Evolutionary conservation across 2,329 filamentous ascomycete species (phyloP).

Genomic region (Lojkania enalia): DNA sequence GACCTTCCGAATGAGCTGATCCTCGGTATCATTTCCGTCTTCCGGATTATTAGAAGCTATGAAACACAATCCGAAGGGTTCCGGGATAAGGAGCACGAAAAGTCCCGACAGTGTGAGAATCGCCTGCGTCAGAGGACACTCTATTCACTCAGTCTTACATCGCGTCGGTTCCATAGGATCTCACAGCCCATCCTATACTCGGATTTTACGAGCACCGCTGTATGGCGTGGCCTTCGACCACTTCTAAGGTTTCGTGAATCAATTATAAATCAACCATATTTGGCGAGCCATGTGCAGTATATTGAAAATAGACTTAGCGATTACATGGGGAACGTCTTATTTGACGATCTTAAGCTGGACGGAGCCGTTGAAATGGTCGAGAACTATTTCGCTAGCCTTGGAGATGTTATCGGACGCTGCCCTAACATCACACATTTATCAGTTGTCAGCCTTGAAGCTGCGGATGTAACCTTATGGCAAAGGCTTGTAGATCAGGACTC

Average conservation of each 20-base stretch:
- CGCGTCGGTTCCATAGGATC: conserved; percentile 20
- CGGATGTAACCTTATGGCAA: conserved; percentile 26
- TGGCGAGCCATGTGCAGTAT: conserved; percentile 21
- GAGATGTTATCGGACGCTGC: conserved; percentile 16
- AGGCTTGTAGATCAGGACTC: conserved; percentile 9
- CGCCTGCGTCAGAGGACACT: conserved; percentile 17
- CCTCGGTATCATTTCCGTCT: conserved; percentile 18
- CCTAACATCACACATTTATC: conserved; percentile 28
- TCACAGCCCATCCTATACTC: conserved; percentile 27
- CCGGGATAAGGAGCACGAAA: conserved; percentile 19
- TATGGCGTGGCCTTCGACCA: conserved; percentile 15
- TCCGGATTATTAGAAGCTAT: conserved; percentile 22
- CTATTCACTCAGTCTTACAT: conserved; percentile 24
- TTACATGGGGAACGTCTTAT: conserved; percentile 22
- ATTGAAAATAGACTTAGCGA: conserved; percentile 32
- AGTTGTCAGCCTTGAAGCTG: conserved; percentile 26
- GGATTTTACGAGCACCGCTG: conserved; percentile 24
- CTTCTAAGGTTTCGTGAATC: conserved; percentile 24
- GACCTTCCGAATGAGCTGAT: conserved; percentile 28
- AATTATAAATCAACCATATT: conserved; percentile 4
- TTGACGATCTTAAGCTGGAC: conserved; percentile 9
- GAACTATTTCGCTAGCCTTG: conserved; percentile 27
- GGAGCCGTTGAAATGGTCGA: conserved; percentile 9
- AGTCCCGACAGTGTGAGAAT: conserved; percentile 29
- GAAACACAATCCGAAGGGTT: conserved; percentile 28